phyloP scores from a whole-genome alignment of 495 filamentous ascomycete genomes.

The Parmelia sp. region DNA sequence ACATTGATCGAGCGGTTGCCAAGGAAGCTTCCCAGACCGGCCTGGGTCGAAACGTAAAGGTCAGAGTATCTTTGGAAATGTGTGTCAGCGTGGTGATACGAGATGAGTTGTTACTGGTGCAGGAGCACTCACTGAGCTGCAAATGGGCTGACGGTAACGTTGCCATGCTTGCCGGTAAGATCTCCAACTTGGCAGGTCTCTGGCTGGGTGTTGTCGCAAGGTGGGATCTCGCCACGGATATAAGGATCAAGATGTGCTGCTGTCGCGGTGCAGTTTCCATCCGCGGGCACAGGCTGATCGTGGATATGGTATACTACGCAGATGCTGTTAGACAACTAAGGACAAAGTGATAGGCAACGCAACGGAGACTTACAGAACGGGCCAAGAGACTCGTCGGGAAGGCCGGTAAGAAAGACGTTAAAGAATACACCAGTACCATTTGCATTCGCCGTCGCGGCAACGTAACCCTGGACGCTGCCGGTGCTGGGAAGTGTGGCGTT shows the following conservation, averaged over 20 bases:
- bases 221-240: constrained; percentile 54
- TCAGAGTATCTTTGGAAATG: constrained; percentile 55
- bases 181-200: constrained; percentile 79
- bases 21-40: constrained; percentile 59
- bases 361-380: constrained; percentile 58
- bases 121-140: constrained; percentile 15
- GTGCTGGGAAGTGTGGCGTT: constrained; percentile 53
- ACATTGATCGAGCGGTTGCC: constrained; percentile 75
- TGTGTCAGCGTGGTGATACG: constrained; percentile 12
- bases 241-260: constrained; percentile 63
- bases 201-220: constrained; percentile 57
- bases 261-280: constrained; percentile 74
- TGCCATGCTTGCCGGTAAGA: constrained; percentile 73
- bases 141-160: constrained; percentile 38
- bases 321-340: not conserved
- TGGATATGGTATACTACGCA: constrained; percentile 75
- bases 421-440: constrained; percentile 61
- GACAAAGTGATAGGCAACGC: not conserved
- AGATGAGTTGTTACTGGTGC: not conserved
- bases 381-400: constrained; percentile 54
- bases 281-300: constrained; percentile 58
- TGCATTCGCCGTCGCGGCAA: constrained; percentile 48
- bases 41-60: constrained; percentile 55
- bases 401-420: constrained; percentile 53
- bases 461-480: constrained; percentile 53